phyloP scores from a whole-genome alignment of 768 basidiomycete species.

The Tulasnella sp. region DNA sequence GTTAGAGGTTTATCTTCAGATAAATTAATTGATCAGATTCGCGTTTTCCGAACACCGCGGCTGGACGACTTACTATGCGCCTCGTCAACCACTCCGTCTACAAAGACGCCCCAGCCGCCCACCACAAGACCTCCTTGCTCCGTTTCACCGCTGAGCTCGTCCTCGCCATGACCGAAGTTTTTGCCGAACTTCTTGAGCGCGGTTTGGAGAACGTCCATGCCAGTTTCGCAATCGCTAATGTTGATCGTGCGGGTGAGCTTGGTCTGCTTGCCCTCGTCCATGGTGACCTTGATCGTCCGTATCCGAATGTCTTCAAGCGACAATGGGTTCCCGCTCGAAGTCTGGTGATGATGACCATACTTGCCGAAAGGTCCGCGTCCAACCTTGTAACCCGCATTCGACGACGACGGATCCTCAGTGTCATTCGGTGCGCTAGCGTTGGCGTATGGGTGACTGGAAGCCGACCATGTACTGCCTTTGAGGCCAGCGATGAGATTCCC shows the following conservation, averaged over 20 bases:
- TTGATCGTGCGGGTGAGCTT: constrained; percentile 49
- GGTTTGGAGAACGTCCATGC: constrained; percentile 77
- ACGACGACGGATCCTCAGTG: background rate
- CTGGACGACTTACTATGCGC: background rate
- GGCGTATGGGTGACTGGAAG: constrained; percentile 6
- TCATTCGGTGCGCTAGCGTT: background rate
- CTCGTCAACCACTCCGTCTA: constrained; percentile 30
- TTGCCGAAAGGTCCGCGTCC: constrained; percentile 48
- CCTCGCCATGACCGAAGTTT: constrained; percentile 27
- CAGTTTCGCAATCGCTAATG: constrained; percentile 66
- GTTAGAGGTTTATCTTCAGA: constrained; percentile 59
- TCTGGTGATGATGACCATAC: constrained; percentile 29
- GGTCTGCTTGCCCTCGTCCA: constrained; percentile 70
- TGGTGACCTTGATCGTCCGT: constrained; percentile 78
- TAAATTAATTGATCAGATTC: background rate
- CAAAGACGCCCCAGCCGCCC: constrained; percentile 82
- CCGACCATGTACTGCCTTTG: constrained; percentile 3
- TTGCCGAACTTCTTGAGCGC: constrained; percentile 88
- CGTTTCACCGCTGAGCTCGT: constrained; percentile 45
- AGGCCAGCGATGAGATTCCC: constrained; percentile 9
- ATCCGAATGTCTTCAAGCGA: constrained; percentile 69
- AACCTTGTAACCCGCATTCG: constrained; percentile 37
- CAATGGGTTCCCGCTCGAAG: constrained; percentile 24
- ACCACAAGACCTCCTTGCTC: constrained; percentile 68
- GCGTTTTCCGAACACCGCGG: background rate